These are phyloP conservation scores for Biancaea sappan DNA, from an alignment of 306 rosid genomes.

Conservation along the genomic window DNA sequence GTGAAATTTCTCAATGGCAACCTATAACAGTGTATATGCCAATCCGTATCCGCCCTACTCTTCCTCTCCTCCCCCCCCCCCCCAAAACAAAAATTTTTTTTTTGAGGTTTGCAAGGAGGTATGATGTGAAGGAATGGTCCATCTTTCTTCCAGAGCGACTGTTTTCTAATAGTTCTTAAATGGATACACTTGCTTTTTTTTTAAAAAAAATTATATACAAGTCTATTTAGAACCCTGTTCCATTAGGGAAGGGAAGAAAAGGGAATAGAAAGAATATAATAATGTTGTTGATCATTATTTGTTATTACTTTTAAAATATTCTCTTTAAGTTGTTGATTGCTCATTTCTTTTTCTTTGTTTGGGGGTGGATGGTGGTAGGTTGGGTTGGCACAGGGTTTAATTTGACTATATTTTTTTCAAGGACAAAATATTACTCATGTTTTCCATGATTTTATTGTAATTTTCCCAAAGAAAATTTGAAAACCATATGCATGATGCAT, in stretches of 20 bases:
- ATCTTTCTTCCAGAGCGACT: conserved; percentile 21
- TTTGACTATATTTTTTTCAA: neutral
- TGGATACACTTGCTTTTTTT: conserved; percentile 7
- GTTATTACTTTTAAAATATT: neutral
- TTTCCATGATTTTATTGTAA: neutral
- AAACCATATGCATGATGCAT: neutral
- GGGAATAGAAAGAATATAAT: neutral
- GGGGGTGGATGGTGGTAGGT: neutral
- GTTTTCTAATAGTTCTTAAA: conserved; percentile 27
- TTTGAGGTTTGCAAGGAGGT: neutral
- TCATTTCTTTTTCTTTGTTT: neutral
- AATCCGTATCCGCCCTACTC: neutral
- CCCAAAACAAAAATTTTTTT: neutral
- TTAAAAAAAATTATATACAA: conserved; percentile 17
- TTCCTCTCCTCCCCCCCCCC: neutral
- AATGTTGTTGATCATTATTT: neutral
- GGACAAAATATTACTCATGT: neutral
- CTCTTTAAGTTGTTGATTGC: neutral
- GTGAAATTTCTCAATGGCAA: neutral
- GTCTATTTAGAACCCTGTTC: conserved; percentile 3
- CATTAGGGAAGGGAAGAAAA: neutral
- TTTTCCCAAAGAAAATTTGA: neutral
- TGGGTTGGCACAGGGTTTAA: neutral
- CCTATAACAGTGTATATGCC: neutral
- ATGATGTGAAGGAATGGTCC: conserved; percentile 15